phyloP scores from a whole-genome alignment of 176 grass and related monocot genomes.

The Musa itinerans region DNA sequence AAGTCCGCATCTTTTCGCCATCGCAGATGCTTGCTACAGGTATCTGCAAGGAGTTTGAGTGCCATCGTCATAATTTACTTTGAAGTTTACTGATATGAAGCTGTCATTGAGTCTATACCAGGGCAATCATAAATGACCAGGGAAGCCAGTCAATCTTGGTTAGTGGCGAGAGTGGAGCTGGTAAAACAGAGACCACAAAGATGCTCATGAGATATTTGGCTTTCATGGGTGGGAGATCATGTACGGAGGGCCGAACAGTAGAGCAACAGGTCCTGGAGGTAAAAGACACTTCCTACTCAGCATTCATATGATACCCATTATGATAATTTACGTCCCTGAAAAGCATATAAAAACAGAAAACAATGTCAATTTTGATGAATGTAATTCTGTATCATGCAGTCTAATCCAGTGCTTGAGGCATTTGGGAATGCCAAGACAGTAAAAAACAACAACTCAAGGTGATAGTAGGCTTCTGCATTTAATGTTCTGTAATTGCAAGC shows the following conservation, averaged over 20 bases:
- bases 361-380: neutral
- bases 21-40: slow-evolving; percentile 88
- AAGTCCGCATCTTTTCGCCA: slow-evolving; percentile 77
- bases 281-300: neutral
- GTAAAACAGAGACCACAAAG: slow-evolving; percentile 95
- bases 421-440: slow-evolving; percentile 92
- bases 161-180: slow-evolving; percentile 93
- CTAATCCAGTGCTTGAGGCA: slow-evolving; percentile 94
- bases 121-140: slow-evolving; percentile 78
- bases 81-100: neutral
- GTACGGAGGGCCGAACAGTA: slow-evolving; percentile 72
- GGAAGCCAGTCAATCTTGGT: slow-evolving; percentile 89
- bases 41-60: neutral
- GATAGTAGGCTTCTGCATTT: neutral
- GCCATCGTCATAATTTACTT: neutral
- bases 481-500: slow-evolving; percentile 6
- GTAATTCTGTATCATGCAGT: slow-evolving; percentile 29
- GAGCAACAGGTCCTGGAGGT: slow-evolving; percentile 97
- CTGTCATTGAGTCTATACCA: slow-evolving; percentile 10
- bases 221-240: slow-evolving; percentile 88
- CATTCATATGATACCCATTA: neutral
- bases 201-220: slow-evolving; percentile 98
- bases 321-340: too few relatives aligned
- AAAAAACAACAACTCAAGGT: slow-evolving; percentile 98
- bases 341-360: neutral